phyloP scores from a whole-genome alignment of 1,284 basidiomycete species.

The Amylostereum chailletii region DNA sequence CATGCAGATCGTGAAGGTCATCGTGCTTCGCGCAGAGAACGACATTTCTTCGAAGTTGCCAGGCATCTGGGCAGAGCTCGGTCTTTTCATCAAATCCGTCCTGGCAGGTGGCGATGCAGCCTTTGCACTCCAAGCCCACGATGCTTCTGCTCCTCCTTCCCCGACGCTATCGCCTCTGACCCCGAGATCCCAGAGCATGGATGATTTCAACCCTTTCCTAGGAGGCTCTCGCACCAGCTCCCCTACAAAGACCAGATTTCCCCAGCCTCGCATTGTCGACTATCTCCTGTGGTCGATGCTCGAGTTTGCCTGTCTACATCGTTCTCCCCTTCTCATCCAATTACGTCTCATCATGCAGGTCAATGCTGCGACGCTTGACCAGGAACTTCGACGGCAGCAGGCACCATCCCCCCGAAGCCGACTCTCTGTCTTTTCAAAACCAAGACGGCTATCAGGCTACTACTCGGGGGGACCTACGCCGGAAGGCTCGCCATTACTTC shows the following conservation, averaged over 20 bases:
- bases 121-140: slow-evolving; percentile 36
- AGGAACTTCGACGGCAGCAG: slow-evolving; percentile 32
- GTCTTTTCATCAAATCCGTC: slow-evolving; percentile 35
- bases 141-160: slow-evolving; percentile 34
- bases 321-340: slow-evolving; percentile 56
- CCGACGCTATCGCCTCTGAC: slow-evolving; percentile 35
- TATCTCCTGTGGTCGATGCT: slow-evolving; percentile 70
- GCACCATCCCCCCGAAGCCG: slow-evolving; percentile 22
- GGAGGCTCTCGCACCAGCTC: slow-evolving; percentile 15
- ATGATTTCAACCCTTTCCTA: slow-evolving; percentile 19
- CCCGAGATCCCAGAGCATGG: slow-evolving; percentile 12
- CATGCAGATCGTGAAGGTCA: slow-evolving; percentile 63
- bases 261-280: slow-evolving; percentile 52
- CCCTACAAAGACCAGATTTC: slow-evolving; percentile 16
- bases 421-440: slow-evolving; percentile 35
- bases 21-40: slow-evolving; percentile 52
- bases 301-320: slow-evolving; percentile 57
- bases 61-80: slow-evolving; percentile 55
- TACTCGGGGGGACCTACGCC: slow-evolving; percentile 35
- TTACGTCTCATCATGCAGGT: slow-evolving; percentile 57
- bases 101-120: slow-evolving; percentile 50
- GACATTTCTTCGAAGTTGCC: slow-evolving; percentile 48
- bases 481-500: slow-evolving; percentile 38
- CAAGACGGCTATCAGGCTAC: slow-evolving; percentile 31
- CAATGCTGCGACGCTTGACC: slow-evolving; percentile 43